Conservation (phyloP, 1,284 basidiomycete genomes). For the Marasmius tenuissimus region DNA sequence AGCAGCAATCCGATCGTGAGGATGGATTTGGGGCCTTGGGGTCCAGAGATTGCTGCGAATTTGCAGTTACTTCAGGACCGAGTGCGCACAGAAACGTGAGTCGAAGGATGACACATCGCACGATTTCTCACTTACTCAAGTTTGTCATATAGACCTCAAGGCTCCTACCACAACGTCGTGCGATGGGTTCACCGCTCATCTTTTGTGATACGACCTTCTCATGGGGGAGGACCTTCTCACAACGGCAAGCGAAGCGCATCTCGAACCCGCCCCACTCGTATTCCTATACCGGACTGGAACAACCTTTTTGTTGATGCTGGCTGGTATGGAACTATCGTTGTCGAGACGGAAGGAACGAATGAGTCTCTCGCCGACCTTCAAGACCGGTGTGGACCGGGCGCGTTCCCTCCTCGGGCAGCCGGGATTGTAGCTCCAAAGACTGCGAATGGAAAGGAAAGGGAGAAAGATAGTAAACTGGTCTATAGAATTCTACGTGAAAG, state of each 20-base stretch:
- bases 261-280: slow-evolving; percentile 22
- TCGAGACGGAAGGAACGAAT: slow-evolving; percentile 83
- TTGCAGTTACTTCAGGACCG: slow-evolving; percentile 76
- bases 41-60: slow-evolving; percentile 68
- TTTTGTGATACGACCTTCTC: slow-evolving; percentile 52
- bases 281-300: slow-evolving; percentile 51
- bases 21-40: slow-evolving; percentile 74
- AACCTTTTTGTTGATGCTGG: slow-evolving; percentile 66
- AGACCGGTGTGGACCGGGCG: slow-evolving; percentile 62
- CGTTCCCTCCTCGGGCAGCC: slow-evolving; percentile 57
- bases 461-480: slow-evolving; percentile 52
- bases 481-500: slow-evolving; percentile 73
- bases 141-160: slow-evolving; percentile 58
- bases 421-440: slow-evolving; percentile 9
- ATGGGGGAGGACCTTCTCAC: slow-evolving; percentile 12
- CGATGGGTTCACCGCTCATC: slow-evolving; percentile 80
- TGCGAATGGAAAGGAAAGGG: slow-evolving; percentile 21
- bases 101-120: slow-evolving; percentile 11
- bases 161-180: slow-evolving; percentile 73
- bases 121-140: not conserved
- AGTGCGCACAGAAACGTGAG: slow-evolving; percentile 77
- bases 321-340: slow-evolving; percentile 77
- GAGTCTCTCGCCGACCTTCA: slow-evolving; percentile 79
- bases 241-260: not conserved
- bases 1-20: slow-evolving; percentile 69